These are phyloP conservation scores for Hirschioporus abietinus DNA, from an alignment of 768 basidiomycete genomes.

Conservation along the genomic window DNA sequence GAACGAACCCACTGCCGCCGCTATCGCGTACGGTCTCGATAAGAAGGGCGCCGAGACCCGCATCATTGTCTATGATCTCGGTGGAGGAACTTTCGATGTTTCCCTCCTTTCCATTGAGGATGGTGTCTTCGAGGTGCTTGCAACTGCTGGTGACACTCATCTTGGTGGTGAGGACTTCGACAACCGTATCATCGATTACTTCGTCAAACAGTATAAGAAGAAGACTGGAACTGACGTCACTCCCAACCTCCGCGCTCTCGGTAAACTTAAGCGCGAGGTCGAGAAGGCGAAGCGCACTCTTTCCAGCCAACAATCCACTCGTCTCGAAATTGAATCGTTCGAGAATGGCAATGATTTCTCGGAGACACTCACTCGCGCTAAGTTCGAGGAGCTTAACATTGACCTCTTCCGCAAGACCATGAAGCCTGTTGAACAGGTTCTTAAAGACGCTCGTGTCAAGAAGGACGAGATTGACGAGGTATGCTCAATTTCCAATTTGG, in stretches of 20 bases:
- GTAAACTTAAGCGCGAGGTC: slow-evolving; percentile 90
- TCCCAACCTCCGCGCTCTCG: slow-evolving; percentile 76
- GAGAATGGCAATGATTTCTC: slow-evolving; percentile 96
- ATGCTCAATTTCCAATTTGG: slow-evolving; percentile 14
- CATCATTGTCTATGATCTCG: slow-evolving; percentile 97
- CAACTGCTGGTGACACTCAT: slow-evolving; percentile 92
- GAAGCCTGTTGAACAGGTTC: slow-evolving; percentile 98
- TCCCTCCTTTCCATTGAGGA: slow-evolving; percentile 93
- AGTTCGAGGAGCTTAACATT: slow-evolving; percentile 98
- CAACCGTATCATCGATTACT: slow-evolving; percentile 87
- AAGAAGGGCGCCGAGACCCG: slow-evolving; percentile 92
- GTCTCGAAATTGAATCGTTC: slow-evolving; percentile 94
- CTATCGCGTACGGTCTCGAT: slow-evolving; percentile 97
- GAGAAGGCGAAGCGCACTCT: slow-evolving; percentile 92
- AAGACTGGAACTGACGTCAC: slow-evolving; percentile 83
- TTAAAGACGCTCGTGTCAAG: slow-evolving; percentile 97
- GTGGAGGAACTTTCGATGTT: slow-evolving; percentile 98
- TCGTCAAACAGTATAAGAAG: slow-evolving; percentile 88
- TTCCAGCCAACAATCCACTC: slow-evolving; percentile 83
- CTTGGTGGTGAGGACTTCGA: slow-evolving; percentile 96
- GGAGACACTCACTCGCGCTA: slow-evolving; percentile 95
- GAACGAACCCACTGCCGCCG: slow-evolving; percentile 96
- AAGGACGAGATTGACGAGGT: slow-evolving; percentile 96
- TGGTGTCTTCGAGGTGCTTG: slow-evolving; percentile 86
- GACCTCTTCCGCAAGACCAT: slow-evolving; percentile 99